These are phyloP conservation scores for Fusarium solani-melongenae DNA, from an alignment of 2,329 filamentous ascomycete genomes.

Conservation along the genomic window DNA sequence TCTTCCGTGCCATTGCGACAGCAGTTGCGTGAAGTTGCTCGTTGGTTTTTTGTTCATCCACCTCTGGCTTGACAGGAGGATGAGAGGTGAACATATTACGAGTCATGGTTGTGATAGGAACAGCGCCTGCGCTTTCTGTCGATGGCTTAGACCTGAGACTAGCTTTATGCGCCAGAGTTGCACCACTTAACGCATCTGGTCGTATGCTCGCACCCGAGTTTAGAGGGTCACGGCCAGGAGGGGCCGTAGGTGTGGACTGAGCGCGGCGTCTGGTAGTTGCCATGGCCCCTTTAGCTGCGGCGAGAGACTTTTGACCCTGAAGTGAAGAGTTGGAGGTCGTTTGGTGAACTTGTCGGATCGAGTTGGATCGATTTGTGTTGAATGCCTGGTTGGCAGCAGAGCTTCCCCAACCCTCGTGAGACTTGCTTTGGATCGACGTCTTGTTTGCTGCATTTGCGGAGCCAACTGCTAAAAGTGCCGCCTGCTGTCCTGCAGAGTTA, in stretches of 20 bases:
- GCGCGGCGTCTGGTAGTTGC: constrained; percentile 69
- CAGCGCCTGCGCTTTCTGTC: constrained; percentile 71
- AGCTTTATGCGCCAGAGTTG: constrained; percentile 72
- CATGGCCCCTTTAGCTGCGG: constrained; percentile 83
- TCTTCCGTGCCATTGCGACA: constrained; percentile 87
- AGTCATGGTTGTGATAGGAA: constrained; percentile 74
- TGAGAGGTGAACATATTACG: constrained; percentile 82
- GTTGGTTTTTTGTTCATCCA: constrained; percentile 77
- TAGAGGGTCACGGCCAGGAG: constrained; percentile 28
- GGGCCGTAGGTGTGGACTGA: constrained; percentile 68
- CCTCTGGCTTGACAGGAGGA: constrained; percentile 77
- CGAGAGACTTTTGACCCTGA: constrained; percentile 72
- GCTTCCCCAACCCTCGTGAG: constrained; percentile 64
- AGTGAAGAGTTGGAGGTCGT: constrained; percentile 52
- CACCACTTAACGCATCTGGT: constrained; percentile 78
- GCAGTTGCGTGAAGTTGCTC: constrained; percentile 84
- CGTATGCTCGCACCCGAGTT: constrained; percentile 54
- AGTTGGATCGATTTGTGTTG: constrained; percentile 49
- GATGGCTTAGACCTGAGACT: constrained; percentile 57
- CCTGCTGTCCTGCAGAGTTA: constrained; percentile 76
- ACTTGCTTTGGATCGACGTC: constrained; percentile 27
- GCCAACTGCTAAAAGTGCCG: constrained; percentile 73
- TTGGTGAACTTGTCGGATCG: constrained; percentile 35
- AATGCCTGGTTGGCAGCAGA: constrained; percentile 79
- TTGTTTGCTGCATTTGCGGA: constrained; percentile 50